Percentiles rank a stretch among this genome's conserved stretches.
phyloP scores from a whole-genome alignment of 2,329 filamentous ascomycete genomes.

The Acephala macrosclerotiorum region DNA sequence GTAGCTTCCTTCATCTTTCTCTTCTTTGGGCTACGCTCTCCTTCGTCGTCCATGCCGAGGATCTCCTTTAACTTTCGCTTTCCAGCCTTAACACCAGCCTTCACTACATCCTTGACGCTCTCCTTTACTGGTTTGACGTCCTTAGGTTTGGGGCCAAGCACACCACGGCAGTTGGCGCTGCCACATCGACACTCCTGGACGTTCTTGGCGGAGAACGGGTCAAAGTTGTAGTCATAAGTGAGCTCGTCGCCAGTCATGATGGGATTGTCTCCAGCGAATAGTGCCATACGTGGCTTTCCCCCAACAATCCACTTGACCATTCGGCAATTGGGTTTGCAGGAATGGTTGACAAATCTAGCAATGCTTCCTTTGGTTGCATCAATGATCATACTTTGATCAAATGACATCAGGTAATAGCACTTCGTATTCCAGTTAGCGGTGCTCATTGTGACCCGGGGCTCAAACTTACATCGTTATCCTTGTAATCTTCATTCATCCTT shows the following conservation, averaged over 20 bases:
- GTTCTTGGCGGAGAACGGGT: slow-evolving; percentile 73
- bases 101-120: slow-evolving; percentile 46
- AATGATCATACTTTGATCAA: slow-evolving; percentile 98
- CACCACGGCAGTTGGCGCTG: slow-evolving; percentile 67
- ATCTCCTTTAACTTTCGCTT: slow-evolving; percentile 66
- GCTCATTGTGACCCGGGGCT: slow-evolving; percentile 14
- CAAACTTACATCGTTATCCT: slow-evolving; percentile 81
- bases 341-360: slow-evolving; percentile 97
- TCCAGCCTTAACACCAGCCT: slow-evolving; percentile 52
- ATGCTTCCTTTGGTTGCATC: slow-evolving; percentile 96
- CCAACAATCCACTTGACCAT: slow-evolving; percentile 99
- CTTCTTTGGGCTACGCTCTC: slow-evolving; percentile 49
- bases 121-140: slow-evolving; percentile 59
- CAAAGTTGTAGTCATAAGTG: slow-evolving; percentile 88
- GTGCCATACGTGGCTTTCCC: slow-evolving; percentile 92
- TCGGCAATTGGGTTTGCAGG: slow-evolving; percentile 92
- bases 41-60: slow-evolving; percentile 46
- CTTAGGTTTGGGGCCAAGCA: slow-evolving; percentile 67
- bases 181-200: slow-evolving; percentile 72
- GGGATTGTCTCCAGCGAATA: slow-evolving; percentile 89
- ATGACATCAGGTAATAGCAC: slow-evolving; percentile 99
- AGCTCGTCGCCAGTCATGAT: slow-evolving; percentile 96
- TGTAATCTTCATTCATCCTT: slow-evolving; percentile 92
- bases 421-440: slow-evolving; percentile 47
- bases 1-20: slow-evolving; percentile 54